phyloP scores from a whole-genome alignment of 306 rosid species.

The Cyamopsis tetragonoloba region DNA sequence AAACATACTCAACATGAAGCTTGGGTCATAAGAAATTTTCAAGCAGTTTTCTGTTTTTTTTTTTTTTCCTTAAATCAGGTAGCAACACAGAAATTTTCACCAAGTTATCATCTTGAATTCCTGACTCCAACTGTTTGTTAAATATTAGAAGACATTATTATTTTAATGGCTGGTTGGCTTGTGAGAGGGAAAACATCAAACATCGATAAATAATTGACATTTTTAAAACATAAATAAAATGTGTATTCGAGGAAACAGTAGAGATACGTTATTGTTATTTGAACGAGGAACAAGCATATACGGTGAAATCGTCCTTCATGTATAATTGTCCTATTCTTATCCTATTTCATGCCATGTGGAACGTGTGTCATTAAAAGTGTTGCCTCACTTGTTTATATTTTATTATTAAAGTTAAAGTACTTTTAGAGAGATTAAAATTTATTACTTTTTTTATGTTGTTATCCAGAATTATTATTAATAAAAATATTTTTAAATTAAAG shows the following conservation, averaged over 20 bases:
- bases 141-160: background rate
- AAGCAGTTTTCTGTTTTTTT: too few relatives aligned
- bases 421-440: too few relatives aligned
- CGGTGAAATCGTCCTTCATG: slow-evolving; percentile 12
- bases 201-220: background rate
- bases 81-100: too few relatives aligned
- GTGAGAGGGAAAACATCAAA: background rate
- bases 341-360: slow-evolving; percentile 42
- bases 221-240: background rate
- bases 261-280: slow-evolving; percentile 31
- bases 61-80: too few relatives aligned
- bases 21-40: background rate
- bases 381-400: too few relatives aligned
- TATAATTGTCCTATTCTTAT: slow-evolving; percentile 25
- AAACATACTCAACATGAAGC: background rate
- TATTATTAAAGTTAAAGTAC: too few relatives aligned
- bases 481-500: too few relatives aligned
- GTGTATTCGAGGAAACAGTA: background rate
- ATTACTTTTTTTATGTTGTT: too few relatives aligned
- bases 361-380: too few relatives aligned
- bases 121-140: background rate
- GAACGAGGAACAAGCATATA: slow-evolving; percentile 15
- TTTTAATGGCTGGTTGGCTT: background rate
- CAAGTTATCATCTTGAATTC: too few relatives aligned
- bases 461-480: too few relatives aligned